Base-by-base conservation (phyloP, 2,329 filamentous ascomycete species). In the Kalmusia sp. region DNA sequence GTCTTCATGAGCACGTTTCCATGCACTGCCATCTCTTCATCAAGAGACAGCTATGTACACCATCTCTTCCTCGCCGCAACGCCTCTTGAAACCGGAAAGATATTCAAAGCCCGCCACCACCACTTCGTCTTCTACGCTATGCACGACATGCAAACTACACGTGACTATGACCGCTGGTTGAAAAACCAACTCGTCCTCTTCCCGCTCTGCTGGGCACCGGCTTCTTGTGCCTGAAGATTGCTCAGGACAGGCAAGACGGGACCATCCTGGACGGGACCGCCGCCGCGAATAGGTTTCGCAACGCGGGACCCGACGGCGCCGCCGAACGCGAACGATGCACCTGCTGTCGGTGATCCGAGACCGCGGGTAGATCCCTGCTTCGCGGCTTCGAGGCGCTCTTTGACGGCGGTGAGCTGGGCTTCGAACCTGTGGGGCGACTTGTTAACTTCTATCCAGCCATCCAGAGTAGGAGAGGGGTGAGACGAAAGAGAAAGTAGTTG, bases 341-440 rank as follows among this genome's bases (percentile, higher is more conserved):
- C 72, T 56, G 82, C 76, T 6, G 85, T 81, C 41, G 87, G 84
- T 62, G 86, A 85, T n/a, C 71, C 71, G 50, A 97, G 85, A 49
- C 91, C 92, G 61, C 92, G 89, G 9, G 93, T 96, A 61, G 90
- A 95, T 68, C 93, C 92, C 43, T 88, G 86, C 79, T 98, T 99
- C 74, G 93, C 95, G 47, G 92, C 90, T 78, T 99, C 95, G 62
- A 99, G 88, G 58, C 95, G 91, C 75, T 99, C 95, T 82, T 98
- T 99, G 78, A 99, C 95, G 46, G 93, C 92, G 37, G 92, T 90
- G 73, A 99, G 90, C 79, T 99, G 95, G 31, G 91, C 89, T 81
- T 99, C 95, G 81, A 99, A 99, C 75, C 95, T 98, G 73, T 40
- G 19, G 9, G 30, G 19, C 3, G 9, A 17, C 33, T 51, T 53